Conservation (phyloP, 176 grass and related monocot genomes). For the Juncus inflexus region DNA sequence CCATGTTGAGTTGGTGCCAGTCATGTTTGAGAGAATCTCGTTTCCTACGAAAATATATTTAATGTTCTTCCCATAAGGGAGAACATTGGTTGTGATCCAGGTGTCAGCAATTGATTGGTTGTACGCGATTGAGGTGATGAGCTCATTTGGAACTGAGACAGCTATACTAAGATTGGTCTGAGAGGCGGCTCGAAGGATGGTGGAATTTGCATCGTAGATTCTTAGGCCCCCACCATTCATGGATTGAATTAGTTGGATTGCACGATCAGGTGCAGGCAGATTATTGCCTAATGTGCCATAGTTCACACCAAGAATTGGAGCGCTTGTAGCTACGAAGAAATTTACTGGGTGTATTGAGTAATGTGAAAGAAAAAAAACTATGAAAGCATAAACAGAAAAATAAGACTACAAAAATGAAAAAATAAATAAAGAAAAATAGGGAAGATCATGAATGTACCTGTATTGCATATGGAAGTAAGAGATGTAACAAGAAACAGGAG, state of each 20-base stretch:
- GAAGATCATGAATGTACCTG: too few species aligned
- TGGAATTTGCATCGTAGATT: slow-evolving; percentile 65
- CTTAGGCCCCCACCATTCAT: slow-evolving; percentile 38
- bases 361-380: too few species aligned
- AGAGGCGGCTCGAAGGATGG: slow-evolving; percentile 43
- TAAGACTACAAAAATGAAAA: too few species aligned
- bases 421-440: too few species aligned
- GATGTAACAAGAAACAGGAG: not conserved
- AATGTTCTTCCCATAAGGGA: slow-evolving; percentile 36
- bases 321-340: not conserved
- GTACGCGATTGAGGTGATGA: slow-evolving; percentile 32
- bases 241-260: slow-evolving; percentile 39
- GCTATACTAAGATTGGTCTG: slow-evolving; percentile 37
- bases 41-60: slow-evolving; percentile 60
- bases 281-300: slow-evolving; percentile 60
- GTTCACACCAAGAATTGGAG: slow-evolving; percentile 44
- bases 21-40: slow-evolving; percentile 58
- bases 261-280: slow-evolving; percentile 37
- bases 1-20: slow-evolving; percentile 37
- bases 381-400: too few species aligned
- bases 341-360: not conserved
- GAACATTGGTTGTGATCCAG: slow-evolving; percentile 46
- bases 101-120: slow-evolving; percentile 41
- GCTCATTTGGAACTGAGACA: slow-evolving; percentile 52
- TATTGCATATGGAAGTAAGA: slow-evolving; percentile 8